Evolutionary conservation across 2,329 filamentous ascomycete genomes (phyloP), one percentile per base, ranked within the genome.

Genomic region (Trichoderma breve): DNA sequence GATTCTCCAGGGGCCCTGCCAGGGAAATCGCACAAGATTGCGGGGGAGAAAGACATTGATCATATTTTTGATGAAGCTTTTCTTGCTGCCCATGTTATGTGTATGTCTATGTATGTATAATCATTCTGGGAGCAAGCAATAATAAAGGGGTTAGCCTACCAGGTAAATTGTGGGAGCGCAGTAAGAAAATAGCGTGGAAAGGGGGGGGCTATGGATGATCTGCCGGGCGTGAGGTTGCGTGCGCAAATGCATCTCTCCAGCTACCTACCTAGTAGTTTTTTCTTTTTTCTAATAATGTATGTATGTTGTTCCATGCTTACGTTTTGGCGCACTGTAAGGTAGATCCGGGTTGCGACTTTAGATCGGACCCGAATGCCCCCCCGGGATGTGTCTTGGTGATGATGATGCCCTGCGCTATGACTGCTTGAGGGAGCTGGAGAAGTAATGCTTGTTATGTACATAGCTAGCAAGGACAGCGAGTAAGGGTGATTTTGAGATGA

Each of bases 181-280:
- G 64, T 67, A 18, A 67, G 64, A 67, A 67, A 67, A 67, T 67
- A 67, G 64, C 64, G 64, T 67, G 47, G 36, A 58, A 64, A 57
- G 24, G 47, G 64, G 36, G 34, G 51, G 53, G 51, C 30, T 58
- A 55, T 51, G 43, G 30, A 26, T 64, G 61, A 64, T 64, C 61
- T 64, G 14, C 39, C 61, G 61, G 61, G 39, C 61, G 36, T 43
- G 39, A 51, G 36, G 34, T 43, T 63, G 60, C 60, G 60, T 57
- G 51, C 64, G 64, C 32, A 55, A 53, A 60, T 21, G 30, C 11
- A n/a, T 34, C 26, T 34, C 26, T 34, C 30, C 28, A 28, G 26
- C 15, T 36, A 36, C 5, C 1, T 36, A 15, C 34, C 34, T 18
- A 14, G 24, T 36, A 51, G 15, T 30, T 34, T 36, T 55, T 26